Evolutionary conservation across 1,284 basidiomycete species (phyloP), one percentile per base, ranked within the genome.

Genomic region (Puccinia coronata): DNA sequence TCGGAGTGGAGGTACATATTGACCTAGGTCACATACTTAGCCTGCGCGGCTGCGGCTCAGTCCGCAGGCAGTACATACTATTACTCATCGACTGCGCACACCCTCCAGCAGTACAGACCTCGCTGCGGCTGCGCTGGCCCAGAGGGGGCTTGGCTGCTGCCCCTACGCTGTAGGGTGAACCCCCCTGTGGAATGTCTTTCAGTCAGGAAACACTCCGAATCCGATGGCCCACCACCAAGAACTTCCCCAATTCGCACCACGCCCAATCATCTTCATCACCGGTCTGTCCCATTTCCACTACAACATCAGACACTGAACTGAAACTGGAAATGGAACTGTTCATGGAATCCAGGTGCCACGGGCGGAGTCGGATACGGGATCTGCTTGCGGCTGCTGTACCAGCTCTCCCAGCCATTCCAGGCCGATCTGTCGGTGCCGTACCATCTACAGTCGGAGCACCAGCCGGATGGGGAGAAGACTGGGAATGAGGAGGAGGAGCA

Each of bases 321-420:
- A n/a, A n/a, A 34, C 16, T 39, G 34, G 34, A 63, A 63, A 28
- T 8, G 3, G 55, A 63, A 57, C 14, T 71, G 8, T 36, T 36
- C 34, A 23, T 31, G 25, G 31, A 59, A 59, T 36, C 25, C 51
- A 81, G 80, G 80, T 20, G 80, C 51, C 12, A 71, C 69, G 23
- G 82, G 82, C 25, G 86, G 85, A 28, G 84, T 86, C 0, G 86
- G 86, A 36, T 84, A 84, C 34, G 86, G 86, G 18, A 84, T 86
- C 51, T 85, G 84, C 59, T 84, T 86, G 80, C 82, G 86, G 25
- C 81, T 86, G 18, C 82, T 86, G 36, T 84, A 86, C 11, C 86
- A 86, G 83, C 83, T 86, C 65, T 85, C 85, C 23, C 84, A 83
- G 31, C 84, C 85, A 1, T 83, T 82, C 12, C 85, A 85, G 1